These are phyloP conservation scores for Neurospora sp. DNA, from an alignment of 495 filamentous ascomycete genomes.

Conservation along the genomic window DNA sequence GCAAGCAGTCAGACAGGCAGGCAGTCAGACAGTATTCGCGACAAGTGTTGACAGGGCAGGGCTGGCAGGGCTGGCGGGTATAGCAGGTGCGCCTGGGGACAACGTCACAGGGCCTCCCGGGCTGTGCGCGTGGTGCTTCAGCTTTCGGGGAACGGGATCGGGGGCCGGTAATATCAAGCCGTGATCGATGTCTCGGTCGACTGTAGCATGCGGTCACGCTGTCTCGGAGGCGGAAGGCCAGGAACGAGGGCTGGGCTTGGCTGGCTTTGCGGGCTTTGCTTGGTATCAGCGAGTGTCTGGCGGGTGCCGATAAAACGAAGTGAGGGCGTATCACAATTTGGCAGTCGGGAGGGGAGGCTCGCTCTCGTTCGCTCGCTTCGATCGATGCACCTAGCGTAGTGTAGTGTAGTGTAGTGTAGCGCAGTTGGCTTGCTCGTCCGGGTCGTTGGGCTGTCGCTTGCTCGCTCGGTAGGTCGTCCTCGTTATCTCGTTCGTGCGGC, in stretches of 20 bases:
- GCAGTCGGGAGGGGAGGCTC: neutral
- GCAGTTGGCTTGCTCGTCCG: neutral
- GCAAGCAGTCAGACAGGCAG: neutral
- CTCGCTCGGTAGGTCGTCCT: neutral
- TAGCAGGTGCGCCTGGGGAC: neutral
- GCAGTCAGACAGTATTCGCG: neutral
- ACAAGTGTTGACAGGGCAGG: neutral
- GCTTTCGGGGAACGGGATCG: neutral
- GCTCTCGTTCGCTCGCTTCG: neutral
- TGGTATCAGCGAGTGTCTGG: neutral
- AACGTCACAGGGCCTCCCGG: neutral
- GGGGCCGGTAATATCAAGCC: neutral
- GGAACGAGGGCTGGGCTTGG: neutral
- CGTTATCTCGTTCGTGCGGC: neutral
- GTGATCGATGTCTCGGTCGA: neutral
- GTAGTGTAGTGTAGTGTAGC: neutral
- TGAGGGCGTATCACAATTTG: neutral
- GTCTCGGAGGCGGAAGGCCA: neutral
- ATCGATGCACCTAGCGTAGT: neutral
- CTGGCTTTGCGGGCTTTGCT: neutral
- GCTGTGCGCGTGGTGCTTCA: neutral
- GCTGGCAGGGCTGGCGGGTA: neutral
- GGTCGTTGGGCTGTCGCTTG: neutral
- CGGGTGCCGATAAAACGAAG: neutral
- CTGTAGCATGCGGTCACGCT: neutral